Evolutionary conservation across 208 protist genomes (phyloP), one percentile per base, ranked within the genome.

Genomic region (Crithidia bombi): DNA sequence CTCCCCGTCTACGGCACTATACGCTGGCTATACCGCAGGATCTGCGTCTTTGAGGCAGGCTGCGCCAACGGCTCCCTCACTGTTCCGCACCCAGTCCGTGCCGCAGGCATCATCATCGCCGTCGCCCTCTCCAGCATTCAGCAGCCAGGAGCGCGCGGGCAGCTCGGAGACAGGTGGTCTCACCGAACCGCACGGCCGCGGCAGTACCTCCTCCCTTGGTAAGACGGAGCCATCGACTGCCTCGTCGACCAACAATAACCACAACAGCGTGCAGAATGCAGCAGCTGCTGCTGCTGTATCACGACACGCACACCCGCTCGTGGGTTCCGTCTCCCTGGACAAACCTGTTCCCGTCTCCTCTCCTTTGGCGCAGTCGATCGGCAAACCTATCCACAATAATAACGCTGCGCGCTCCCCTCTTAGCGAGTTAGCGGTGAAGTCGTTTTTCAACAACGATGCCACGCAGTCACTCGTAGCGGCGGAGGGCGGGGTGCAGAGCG

Each of bases 351-450:
- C 38, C 7, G 36, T 7, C 17, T 30, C 54, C 23, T 6, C 38
- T 41, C n/a, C n/a, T n/a, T n/a, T n/a, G n/a, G n/a, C n/a, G n/a
- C 38, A 41, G 14, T 33, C 49, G 49, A 32, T 7, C 23, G 23
- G 49, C 49, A 25, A 17, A 14, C 47, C 11, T n/a, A 57, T 3
- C 54, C 15, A 44, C n/a, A 35, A 17, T n/a, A 49, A 23, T 32
- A 38, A n/a, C 30, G 23, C 12, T 5, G n/a, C 35, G 1, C 71
- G 56, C 38, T 70, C 49, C 0, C 35, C 71, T 17, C 57, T 65
- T 38, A 47, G 32, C 19, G 46, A n/a, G 6, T 77, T 83, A 41
- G 57, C 75, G 3, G 26, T 71, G 38, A 89, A 83, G 51, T 83
- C 65, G 26, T 86, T 85, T 43, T 79, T 89, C n/a, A 57, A 39